Conservation (phyloP, 345 rosid genomes). For the Rhodamnia argentea region DNA sequence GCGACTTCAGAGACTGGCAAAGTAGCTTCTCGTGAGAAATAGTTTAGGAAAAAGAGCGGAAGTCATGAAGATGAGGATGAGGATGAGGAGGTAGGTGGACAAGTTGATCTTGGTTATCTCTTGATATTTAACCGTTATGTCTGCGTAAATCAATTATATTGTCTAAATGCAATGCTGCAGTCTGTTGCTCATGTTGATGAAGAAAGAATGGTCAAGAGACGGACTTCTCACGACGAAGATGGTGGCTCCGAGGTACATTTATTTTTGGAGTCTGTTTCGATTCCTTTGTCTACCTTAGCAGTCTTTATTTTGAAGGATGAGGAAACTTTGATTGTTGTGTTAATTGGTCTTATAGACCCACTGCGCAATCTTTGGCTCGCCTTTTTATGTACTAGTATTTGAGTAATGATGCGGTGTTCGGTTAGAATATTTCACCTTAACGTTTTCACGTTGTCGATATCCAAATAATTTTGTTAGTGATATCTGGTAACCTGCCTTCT, state of each 20-base stretch:
- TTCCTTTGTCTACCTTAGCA: background rate
- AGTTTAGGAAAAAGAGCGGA: slow-evolving; percentile 78
- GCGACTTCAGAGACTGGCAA: slow-evolving; percentile 29
- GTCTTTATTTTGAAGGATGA: background rate
- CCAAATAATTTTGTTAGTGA: background rate
- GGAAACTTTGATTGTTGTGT: background rate
- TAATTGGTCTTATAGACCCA: background rate
- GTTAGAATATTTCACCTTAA: background rate
- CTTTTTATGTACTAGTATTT: background rate
- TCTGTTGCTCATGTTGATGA: slow-evolving; percentile 29
- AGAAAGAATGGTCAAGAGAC: slow-evolving; percentile 43
- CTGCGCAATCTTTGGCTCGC: background rate
- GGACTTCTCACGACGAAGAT: slow-evolving; percentile 41
- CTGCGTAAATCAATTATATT: background rate
- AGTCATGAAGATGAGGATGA: slow-evolving; percentile 63
- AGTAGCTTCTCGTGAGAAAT: slow-evolving; percentile 38
- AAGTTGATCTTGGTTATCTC: slow-evolving; percentile 6
- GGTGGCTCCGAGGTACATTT: slow-evolving; percentile 73
- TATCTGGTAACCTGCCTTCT: background rate
- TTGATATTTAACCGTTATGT: slow-evolving; percentile 5
- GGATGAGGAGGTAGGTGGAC: slow-evolving; percentile 48
- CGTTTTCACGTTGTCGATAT: background rate
- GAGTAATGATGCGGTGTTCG: background rate
- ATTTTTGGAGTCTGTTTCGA: background rate
- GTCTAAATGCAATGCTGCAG: slow-evolving; percentile 25